Evolutionary conservation across 2,329 filamentous ascomycete species (phyloP), one percentile per base, ranked within the genome.

Genomic region (Mycosphaerella sp.): DNA sequence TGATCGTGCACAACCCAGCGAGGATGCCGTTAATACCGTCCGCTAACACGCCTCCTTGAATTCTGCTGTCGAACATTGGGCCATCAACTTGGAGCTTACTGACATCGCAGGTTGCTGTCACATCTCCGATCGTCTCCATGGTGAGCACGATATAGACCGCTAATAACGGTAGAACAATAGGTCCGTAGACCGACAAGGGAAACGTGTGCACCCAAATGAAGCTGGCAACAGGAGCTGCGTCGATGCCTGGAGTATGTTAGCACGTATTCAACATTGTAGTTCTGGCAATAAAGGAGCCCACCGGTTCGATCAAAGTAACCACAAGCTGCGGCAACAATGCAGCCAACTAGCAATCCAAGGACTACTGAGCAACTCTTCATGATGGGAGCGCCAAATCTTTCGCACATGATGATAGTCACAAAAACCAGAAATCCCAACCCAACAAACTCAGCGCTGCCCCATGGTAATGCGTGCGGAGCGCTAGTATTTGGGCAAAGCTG

Each of bases 151-250:
- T 79, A 66, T 75, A 76, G 1, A 76, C 72, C 1, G 73, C 72
- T 21, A 91, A 67, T 17, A 89, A 66, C 0, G 87, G 87, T 9
- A 90, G 70, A 0, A 90, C 84, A 2, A 90, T 76, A 0, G 86
- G 85, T 0, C 80, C 84, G 60, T 90, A 88, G 6, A 90, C 73
- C 12, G 73, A 76, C 2, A 90, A 76, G 55, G 80, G 80, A 72
- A 90, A 90, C 0, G 86, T 89, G 57, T 87, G 76, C 0, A 87
- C 82, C 87, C 86, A 91, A 63, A 89, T 77, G 70, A 91, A 90
- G 25, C 82, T 86, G 1, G 74, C 85, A 0, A 77, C 82, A 0
- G 87, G 86, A 0, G 87, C 86, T 9, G 77, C 71, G 59, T 86
- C 79, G 64, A 94, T 89, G 25, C 80, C 76, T n/a, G 75, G 75